Evolutionary conservation across 23 red algal species (phyloP).

Genomic region (Cyanidiococcus yangmingshanensis): DNA sequence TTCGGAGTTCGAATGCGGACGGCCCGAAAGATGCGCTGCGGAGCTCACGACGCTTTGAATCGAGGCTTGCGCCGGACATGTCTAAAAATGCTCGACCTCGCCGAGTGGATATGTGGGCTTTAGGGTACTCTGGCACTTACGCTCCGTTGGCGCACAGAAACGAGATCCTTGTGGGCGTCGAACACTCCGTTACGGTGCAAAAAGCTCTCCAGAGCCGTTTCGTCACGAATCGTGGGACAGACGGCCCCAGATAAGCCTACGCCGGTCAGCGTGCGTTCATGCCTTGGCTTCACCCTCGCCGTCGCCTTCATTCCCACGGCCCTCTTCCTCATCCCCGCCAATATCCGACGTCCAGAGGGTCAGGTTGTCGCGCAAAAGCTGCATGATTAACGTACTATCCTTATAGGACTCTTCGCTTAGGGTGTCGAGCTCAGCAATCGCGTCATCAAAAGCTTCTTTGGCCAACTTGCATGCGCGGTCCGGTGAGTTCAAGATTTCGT

Average conservation of each 20-base stretch:
- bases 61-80: no score
- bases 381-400: constrained; percentile 99
- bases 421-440: constrained; percentile 92
- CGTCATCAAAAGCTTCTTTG: constrained; percentile 98
- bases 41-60: no score
- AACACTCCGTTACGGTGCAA: neutral
- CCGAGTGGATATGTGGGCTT: no score
- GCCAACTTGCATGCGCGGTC: constrained; percentile 86
- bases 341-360: constrained; percentile 87
- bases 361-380: constrained; percentile 97
- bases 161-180: neutral
- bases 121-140: no score
- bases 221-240: neutral
- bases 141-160: neutral
- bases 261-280: neutral
- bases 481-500: constrained; percentile 92
- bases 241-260: neutral
- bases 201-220: neutral
- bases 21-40: no score
- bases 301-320: constrained; percentile 16
- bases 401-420: constrained; percentile 94
- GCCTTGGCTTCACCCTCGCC: constrained; percentile 18
- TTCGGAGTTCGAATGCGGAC: no score
- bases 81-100: no score
- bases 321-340: constrained; percentile 28